Base-by-base conservation (phyloP, 768 basidiomycete genomes). In the Dentipellis sp. region DNA sequence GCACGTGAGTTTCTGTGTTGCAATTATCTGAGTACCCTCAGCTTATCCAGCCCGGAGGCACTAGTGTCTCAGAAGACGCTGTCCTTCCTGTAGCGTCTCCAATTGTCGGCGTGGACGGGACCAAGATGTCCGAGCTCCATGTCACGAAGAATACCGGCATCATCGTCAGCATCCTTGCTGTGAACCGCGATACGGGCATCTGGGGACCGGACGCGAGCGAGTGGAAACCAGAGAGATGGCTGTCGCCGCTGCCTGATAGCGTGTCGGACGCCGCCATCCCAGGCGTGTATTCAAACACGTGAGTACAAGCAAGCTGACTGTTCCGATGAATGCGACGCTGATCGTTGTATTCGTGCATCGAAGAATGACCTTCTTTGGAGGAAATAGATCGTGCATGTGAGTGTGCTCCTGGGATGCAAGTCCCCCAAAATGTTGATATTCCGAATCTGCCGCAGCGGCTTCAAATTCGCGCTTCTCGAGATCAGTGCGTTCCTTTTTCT, bases 191-290 rank as follows among this genome's bases (percentile, higher is more conserved):
- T 21, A 14, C 51, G 17, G 58, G 16, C 19, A 38, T 54, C 7
- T 62, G 60, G 60, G 60, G 60, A 6, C 29, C 42, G 5, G 60
- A 62, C 38, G 58, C 60, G 9, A 46, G 36, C 34, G 58, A 59
- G 47, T 62, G 60, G 60, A 59, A 50, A 19, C 60, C 60, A 7
- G 60, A 62, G 46, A 53, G 58, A n/a, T 62, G 58, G 55, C 55
- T 62, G 7, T 22, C 29, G 5, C 49, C 47, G 12, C 22, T 55
- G 4, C 58, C 58, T 21, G 40, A 45, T 10, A 22, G 12, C n/a
- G 48, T 59, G 7, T 21, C 29, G 7, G 50, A 46, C 4, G 58
- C 53, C 11, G 45, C 23, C 16, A 46, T 57, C 35, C 60, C 60
- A 5, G 60, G 59, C 34, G 54, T 62, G 8, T 62, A 60, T 36